phyloP scores from a whole-genome alignment of 1,139 yeast genomes.

The Sugiyamaella novakii region DNA sequence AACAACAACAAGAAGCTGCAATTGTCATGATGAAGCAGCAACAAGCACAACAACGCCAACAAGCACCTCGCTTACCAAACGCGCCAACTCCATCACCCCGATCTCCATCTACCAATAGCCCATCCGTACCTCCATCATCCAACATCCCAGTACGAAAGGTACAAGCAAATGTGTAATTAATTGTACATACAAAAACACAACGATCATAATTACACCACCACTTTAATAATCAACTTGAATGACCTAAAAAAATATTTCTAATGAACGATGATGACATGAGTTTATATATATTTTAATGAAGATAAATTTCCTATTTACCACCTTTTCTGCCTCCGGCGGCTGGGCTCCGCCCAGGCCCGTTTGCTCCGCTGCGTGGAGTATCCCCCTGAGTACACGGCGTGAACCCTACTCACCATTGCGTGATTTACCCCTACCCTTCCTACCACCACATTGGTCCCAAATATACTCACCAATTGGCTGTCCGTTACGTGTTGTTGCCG shows the following conservation, averaged over 20 bases:
- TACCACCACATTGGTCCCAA: conserved; percentile 5
- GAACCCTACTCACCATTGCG: no score
- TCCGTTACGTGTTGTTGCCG: conserved; percentile 3
- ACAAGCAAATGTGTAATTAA: conserved; percentile 20
- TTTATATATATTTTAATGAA: conserved; percentile 20
- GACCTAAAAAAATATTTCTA: conserved; percentile 15
- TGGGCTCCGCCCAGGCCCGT: conserved; percentile 6
- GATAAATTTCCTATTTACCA: not conserved
- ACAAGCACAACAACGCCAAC: conserved; percentile 2
- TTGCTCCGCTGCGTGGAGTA: no score
- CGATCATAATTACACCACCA: not conserved
- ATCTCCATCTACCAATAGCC: conserved; percentile 12
- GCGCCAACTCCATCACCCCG: conserved; percentile 13
- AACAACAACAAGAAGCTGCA: conserved; percentile 9
- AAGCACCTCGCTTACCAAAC: not conserved
- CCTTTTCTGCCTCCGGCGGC: conserved; percentile 10
- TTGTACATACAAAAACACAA: conserved; percentile 10
- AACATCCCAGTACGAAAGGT: conserved; percentile 18
- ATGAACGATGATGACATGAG: conserved; percentile 21
- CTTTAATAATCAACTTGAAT: conserved; percentile 6
- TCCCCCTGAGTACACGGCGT: no score
- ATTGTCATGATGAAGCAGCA: conserved; percentile 13
- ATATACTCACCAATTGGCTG: no score
- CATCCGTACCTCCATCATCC: conserved; percentile 1
- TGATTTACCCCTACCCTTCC: conserved; percentile 7